Conservation (phyloP, 805 yeast species). For the Barnettozyma siamensis region DNA sequence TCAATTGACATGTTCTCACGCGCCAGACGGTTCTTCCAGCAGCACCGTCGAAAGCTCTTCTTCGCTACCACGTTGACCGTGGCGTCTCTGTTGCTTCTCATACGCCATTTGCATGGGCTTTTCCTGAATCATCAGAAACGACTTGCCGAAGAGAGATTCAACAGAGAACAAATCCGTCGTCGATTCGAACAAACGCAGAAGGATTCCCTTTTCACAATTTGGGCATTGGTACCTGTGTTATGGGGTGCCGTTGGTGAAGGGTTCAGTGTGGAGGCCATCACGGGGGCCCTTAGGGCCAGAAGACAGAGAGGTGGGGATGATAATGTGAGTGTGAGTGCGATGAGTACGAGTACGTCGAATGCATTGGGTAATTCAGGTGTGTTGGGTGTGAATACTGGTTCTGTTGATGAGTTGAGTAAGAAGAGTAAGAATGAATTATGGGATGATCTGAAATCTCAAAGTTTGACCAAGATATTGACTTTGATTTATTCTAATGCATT, state of each 20-base stretch:
- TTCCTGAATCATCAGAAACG: constrained; percentile 45
- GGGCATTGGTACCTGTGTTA: constrained; percentile 76
- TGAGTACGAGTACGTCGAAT: neutral
- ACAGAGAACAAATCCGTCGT: constrained; percentile 66
- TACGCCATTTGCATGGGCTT: constrained; percentile 39
- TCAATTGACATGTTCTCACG: constrained; percentile 19
- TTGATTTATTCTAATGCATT: constrained; percentile 63
- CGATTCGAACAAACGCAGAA: constrained; percentile 88
- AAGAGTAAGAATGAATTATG: constrained; percentile 67
- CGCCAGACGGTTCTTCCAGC: constrained; percentile 28
- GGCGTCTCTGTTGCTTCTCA: constrained; percentile 39
- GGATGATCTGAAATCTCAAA: constrained; percentile 72
- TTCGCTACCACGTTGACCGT: constrained; percentile 14
- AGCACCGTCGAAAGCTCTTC: constrained; percentile 39
- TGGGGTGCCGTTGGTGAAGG: constrained; percentile 55
- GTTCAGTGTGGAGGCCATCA: constrained; percentile 67
- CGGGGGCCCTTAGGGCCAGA: constrained; percentile 61
- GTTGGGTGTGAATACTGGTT: too few relatives aligned
- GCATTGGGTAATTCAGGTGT: neutral
- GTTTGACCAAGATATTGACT: constrained; percentile 68
- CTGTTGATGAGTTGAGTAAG: constrained; percentile 3
- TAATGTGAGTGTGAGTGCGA: constrained; percentile 5
- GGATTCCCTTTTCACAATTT: constrained; percentile 79
- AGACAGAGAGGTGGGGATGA: constrained; percentile 31
- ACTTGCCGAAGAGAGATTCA: constrained; percentile 50